phyloP scores from a whole-genome alignment of 1,139 yeast species.

The Cylindricascospora bacillispora region DNA sequence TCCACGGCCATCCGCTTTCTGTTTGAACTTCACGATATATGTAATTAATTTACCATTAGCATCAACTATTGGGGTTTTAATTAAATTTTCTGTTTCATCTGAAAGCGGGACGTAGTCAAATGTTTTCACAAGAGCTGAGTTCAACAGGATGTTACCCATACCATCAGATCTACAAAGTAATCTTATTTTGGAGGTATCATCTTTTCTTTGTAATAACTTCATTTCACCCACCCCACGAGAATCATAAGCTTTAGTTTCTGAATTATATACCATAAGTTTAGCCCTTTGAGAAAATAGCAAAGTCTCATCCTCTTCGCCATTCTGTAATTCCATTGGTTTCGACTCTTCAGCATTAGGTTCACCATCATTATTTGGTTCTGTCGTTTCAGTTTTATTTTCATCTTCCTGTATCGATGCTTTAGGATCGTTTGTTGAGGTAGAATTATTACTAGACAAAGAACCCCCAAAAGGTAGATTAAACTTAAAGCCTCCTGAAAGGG shows the following conservation, averaged over 20 bases:
- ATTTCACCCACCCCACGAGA: slow-evolving; percentile 74
- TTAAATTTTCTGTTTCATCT: slow-evolving; percentile 39
- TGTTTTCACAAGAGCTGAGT: slow-evolving; percentile 41
- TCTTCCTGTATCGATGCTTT: no score
- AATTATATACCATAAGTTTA: slow-evolving; percentile 52
- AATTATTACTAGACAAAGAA: no score
- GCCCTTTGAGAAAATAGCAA: slow-evolving; percentile 52
- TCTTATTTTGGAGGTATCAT: slow-evolving; percentile 47
- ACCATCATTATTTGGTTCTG: slow-evolving; percentile 34
- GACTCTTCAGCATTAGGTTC: slow-evolving; percentile 37
- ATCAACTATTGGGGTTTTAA: slow-evolving; percentile 47
- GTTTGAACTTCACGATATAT: slow-evolving; percentile 61
- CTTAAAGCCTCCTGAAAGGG: slow-evolving; percentile 18
- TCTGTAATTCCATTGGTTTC: slow-evolving; percentile 39
- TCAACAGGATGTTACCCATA: slow-evolving; percentile 66
- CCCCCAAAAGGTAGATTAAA: slow-evolving; percentile 24
- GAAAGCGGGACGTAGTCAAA: slow-evolving; percentile 38
- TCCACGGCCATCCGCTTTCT: slow-evolving; percentile 53
- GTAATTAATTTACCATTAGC: slow-evolving; percentile 39
- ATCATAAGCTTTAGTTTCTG: slow-evolving; percentile 38
- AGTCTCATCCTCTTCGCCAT: slow-evolving; percentile 83
- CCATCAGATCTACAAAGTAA: slow-evolving; percentile 81
- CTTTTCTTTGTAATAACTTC: slow-evolving; percentile 51
- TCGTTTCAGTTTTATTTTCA: slow-evolving; percentile 8
- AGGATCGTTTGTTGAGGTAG: no score